These are phyloP conservation scores for Quercus alba DNA, from an alignment of 306 rosid genomes.

Conservation along the genomic window DNA sequence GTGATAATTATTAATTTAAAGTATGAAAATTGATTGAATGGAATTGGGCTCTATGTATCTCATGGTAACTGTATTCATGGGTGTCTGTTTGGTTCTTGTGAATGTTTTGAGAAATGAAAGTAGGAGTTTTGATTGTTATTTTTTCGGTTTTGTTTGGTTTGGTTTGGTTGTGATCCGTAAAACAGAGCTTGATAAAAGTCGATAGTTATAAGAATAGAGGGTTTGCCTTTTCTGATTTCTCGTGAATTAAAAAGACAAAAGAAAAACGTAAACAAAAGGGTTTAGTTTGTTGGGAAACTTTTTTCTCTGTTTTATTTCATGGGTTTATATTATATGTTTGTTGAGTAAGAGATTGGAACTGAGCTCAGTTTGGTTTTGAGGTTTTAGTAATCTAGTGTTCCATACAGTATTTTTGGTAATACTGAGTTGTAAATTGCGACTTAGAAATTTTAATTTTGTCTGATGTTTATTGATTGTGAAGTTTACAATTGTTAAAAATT, in stretches of 20 bases:
- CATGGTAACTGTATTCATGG: not conserved
- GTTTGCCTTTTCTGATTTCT: not conserved
- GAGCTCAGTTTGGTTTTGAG: too few species aligned
- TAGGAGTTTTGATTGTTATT: not conserved
- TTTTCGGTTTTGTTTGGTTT: not conserved
- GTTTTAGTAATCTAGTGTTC: too few species aligned
- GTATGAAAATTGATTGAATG: not conserved
- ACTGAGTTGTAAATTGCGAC: not conserved
- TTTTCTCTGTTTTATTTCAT: not conserved
- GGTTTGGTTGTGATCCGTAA: not conserved
- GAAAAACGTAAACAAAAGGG: not conserved
- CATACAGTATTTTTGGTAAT: too few species aligned
- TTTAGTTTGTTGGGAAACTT: too few species aligned
- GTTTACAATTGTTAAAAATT: too few species aligned
- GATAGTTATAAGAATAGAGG: not conserved
- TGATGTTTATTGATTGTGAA: not conserved
- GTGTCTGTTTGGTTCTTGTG: not conserved
- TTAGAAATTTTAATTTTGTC: too few species aligned
- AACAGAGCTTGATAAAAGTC: not conserved
- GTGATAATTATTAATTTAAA: not conserved
- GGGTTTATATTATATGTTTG: not conserved
- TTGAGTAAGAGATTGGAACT: not conserved
- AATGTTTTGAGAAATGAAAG: not conserved
- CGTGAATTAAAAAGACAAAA: not conserved
- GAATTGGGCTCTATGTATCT: slow-evolving; percentile 15